Base-by-base conservation (phyloP, 768 basidiomycete species). In the Russula emetica region DNA sequence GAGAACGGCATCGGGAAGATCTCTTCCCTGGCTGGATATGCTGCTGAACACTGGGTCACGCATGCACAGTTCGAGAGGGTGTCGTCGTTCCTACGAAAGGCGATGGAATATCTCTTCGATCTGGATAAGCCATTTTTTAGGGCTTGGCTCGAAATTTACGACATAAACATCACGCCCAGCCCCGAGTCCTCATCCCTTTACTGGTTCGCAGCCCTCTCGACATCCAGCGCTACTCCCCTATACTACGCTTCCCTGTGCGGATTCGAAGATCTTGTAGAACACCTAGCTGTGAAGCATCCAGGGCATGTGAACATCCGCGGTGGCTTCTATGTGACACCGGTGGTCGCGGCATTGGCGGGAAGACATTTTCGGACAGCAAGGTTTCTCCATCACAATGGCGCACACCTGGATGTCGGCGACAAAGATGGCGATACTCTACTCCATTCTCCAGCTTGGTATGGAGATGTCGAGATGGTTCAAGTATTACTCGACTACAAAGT, bases 231-330 rank as follows among this genome's bases (percentile, higher is more conserved):
- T 22, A 6, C 44, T 10, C 38, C 38, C 18, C 14, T 60, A 5
- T 60, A 60, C 22, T 53, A 42, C 9, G 50, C 50, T 20, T 20
- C 59, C 1, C 40, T 60, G 1, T 54, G 45, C 9, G 59, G 51
- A 10, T 44, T 50, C 36, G 13, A 22, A 5, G 26, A 42, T 3
- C 51, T 60, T 16, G 32, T 9, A 42, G 20, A 42, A 28, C 4
- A 52, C 4, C 51, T 60, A 2, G 10, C 16, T 20, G 5, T 10
- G 18, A 28, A 51, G 18, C 3, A 54, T 34, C 52, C 42, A 11
- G 7, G 30, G 4, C 3, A 36, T 36, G 36, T 36, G 36, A 36
- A 36, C 13, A 13, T 13, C 36, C 3, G 13, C 2, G 36, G 36
- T 13, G 59, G 59, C 13, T 7, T 14, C 16, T 14, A 13, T 18